Percentiles rank a stretch among this genome's conserved stretches.
Evolutionary conservation across 2,329 filamentous ascomycete species (phyloP).

Genomic region (Harringtonia lauricola): DNA sequence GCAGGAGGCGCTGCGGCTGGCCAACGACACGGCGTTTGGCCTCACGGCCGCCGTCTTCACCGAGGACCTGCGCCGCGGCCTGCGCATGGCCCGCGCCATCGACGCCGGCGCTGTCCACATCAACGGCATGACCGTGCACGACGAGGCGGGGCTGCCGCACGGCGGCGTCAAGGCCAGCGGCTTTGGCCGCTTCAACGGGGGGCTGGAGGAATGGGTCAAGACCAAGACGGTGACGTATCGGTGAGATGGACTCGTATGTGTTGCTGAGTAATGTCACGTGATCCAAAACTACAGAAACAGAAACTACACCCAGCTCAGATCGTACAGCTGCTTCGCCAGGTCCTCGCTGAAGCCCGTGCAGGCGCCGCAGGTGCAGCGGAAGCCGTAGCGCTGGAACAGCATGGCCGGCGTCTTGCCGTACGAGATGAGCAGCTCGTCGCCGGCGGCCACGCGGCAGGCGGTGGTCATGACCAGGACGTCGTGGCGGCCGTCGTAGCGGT

Average conservation of each 20-base stretch:
- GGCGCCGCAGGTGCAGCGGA: constrained; percentile 13
- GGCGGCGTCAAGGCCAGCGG: constrained; percentile 56
- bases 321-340: constrained; percentile 2
- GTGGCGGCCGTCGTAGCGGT: constrained; percentile 24
- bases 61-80: constrained; percentile 45
- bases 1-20: constrained; percentile 60
- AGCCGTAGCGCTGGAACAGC: constrained; percentile 13
- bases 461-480: constrained; percentile 30
- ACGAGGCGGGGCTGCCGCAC: constrained; percentile 52
- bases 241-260: too few relatives aligned
- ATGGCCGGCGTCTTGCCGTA: constrained; percentile 12
- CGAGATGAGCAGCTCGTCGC: constrained; percentile 14
- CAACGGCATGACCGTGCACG: constrained; percentile 55
- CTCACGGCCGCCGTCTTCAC: constrained; percentile 64
- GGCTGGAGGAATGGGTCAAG: too few relatives aligned
- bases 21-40: constrained; percentile 76
- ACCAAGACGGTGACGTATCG: background rate
- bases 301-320: constrained; percentile 2
- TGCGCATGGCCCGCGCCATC: constrained; percentile 50
- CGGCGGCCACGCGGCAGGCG: constrained; percentile 2
- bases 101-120: constrained; percentile 60
- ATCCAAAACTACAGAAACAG: background rate
- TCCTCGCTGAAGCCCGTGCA: constrained; percentile 8
- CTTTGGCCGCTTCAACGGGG: constrained; percentile 41
- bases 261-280: too few relatives aligned